Percentiles rank a stretch among this genome's conserved stretches.
phyloP scores from a whole-genome alignment of 2,329 filamentous ascomycete genomes.

The Claviceps pazoutovae region DNA sequence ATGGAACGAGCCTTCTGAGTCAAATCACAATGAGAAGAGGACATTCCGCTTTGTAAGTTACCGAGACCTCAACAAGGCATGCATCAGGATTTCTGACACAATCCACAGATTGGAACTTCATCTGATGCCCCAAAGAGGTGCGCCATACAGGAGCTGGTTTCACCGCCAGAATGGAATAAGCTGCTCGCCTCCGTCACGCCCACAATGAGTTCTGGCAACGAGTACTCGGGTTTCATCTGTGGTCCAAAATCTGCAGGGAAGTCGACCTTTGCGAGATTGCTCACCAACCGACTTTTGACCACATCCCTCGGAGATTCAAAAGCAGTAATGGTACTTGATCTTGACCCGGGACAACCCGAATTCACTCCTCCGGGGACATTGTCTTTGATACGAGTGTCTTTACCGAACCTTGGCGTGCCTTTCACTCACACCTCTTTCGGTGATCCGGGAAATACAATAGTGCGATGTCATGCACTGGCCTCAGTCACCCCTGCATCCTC shows the following conservation, averaged over 20 bases:
- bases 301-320: conserved; percentile 9
- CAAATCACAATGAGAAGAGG: conserved; percentile 9
- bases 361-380: conserved; percentile 57
- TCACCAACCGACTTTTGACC: conserved; percentile 55
- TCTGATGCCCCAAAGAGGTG: conserved; percentile 36
- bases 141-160: conserved; percentile 39
- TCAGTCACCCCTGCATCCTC: conserved; percentile 52
- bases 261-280: conserved; percentile 55
- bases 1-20: conserved; percentile 38
- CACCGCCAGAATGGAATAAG: conserved; percentile 47
- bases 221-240: conserved; percentile 41
- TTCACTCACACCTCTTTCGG: conserved; percentile 44
- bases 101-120: conserved; percentile 35
- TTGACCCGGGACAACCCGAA: conserved; percentile 68
- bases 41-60: conserved; percentile 37
- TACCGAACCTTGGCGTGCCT: conserved; percentile 50
- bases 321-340: conserved; percentile 43
- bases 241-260: conserved; percentile 64
- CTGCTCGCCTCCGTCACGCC: conserved; percentile 33
- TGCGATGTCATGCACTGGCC: conserved; percentile 54
- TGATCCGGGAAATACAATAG: conserved; percentile 21
- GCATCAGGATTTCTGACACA: conserved; percentile 7
- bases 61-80: conserved; percentile 4
- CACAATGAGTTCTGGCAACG: conserved; percentile 17
- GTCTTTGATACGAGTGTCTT: conserved; percentile 47